Evolutionary conservation across 1,284 basidiomycete species (phyloP), one percentile per base, ranked within the genome.

Genomic region (Cystobasidium slooffiae): DNA sequence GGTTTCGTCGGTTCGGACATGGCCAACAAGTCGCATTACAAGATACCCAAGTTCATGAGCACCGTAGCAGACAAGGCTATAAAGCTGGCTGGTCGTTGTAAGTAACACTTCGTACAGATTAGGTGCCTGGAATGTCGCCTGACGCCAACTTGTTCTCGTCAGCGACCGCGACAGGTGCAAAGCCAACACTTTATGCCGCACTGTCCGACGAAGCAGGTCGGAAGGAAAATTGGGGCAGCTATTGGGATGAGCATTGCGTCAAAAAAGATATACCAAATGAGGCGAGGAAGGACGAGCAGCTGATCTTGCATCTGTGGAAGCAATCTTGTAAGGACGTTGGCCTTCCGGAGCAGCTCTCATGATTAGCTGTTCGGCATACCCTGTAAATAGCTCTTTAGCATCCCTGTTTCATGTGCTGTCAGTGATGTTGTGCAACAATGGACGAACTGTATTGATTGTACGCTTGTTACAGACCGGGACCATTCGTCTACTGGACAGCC

Each of bases 1-100:
- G 66, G 66, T 12, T 68, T 56, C 18, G 66, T 68, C 22, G 66
- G 66, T 6, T 68, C 66, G 44, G 66, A 68, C 22, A 68, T 68
- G 53, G 52, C 66, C 52, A 68, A 68, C 39, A 68, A 68, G 24
- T 8, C 49, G 6, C 66, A 68, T 41, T 68, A 68, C 43, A 49
- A 49, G 8, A 20, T 68, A 37, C 66, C 66, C 6, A 68, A 68
- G 41, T 68, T 68, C 53, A 47, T 68, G 37, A 68, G 53, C 18
- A 46, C 52, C 22, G 6, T 68, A 9, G 55, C 55, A 12, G 66
- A 68, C 22, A 68, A 59, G 20, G 66, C 66, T 8, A 59, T 68
- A 20, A 68, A 68, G 66, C 39, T 68, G 18, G 55, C 66, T 41
- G 66, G 53, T 41, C 24, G 53, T 39, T 68, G 66, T 68, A 31